Evolutionary conservation across 305 asterid species (phyloP).

Genomic region (Ajuga reptans): DNA sequence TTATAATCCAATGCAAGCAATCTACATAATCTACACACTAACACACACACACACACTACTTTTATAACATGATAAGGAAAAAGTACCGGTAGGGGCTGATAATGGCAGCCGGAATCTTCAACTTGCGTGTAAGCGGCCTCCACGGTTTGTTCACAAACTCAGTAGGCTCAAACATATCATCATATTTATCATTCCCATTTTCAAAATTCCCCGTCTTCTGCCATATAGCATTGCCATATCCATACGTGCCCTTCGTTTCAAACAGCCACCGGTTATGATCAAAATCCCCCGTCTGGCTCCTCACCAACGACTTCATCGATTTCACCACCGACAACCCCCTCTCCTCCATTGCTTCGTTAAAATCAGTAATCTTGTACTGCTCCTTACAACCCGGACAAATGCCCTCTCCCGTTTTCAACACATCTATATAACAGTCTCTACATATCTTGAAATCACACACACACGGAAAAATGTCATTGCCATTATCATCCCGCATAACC

Average conservation of each 20-base stretch:
- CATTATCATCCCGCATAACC: constrained; percentile 49
- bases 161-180: constrained; percentile 41
- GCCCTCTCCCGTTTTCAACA: constrained; percentile 47
- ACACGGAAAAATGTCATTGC: constrained; percentile 46
- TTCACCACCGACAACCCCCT: constrained; percentile 60
- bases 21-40: no score
- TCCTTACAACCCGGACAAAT: constrained; percentile 70
- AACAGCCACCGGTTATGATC: constrained; percentile 75
- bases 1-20: no score
- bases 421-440: constrained; percentile 60
- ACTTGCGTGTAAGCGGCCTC: constrained; percentile 83
- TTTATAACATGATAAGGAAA: background rate
- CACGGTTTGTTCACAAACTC: constrained; percentile 62
- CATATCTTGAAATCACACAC: constrained; percentile 72
- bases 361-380: constrained; percentile 42
- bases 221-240: constrained; percentile 85
- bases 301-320: constrained; percentile 55
- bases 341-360: constrained; percentile 48
- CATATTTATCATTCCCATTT: constrained; percentile 36
- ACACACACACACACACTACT: background rate
- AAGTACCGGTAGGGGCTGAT: constrained; percentile 69
- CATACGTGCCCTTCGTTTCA: constrained; percentile 70
- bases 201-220: constrained; percentile 42
- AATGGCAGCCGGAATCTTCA: constrained; percentile 66
- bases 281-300: constrained; percentile 66